These are phyloP conservation scores for Aspergillus awamori DNA, from an alignment of 2,329 filamentous ascomycete genomes.

Conservation along the genomic window DNA sequence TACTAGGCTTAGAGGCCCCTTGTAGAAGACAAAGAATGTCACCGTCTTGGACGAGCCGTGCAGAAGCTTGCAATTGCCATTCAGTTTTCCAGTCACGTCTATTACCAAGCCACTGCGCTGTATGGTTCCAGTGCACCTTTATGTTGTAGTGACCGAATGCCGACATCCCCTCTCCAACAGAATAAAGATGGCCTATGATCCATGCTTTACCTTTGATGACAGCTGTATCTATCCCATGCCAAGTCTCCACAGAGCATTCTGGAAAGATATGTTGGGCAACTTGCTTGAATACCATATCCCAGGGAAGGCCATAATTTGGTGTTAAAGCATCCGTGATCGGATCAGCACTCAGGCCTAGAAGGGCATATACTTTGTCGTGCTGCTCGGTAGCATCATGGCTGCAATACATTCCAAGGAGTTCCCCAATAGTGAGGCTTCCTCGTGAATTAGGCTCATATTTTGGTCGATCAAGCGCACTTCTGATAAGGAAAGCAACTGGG, in stretches of 20 bases:
- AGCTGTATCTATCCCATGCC: neutral
- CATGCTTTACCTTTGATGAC: neutral
- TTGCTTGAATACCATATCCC: neutral
- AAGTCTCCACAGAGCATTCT: neutral
- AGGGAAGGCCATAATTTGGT: neutral
- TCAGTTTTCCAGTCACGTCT: too few relatives aligned
- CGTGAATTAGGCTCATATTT: neutral
- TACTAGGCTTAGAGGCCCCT: neutral
- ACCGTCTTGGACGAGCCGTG: neutral
- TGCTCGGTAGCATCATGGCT: neutral
- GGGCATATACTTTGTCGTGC: neutral
- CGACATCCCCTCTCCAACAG: neutral
- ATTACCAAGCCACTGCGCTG: too few relatives aligned
- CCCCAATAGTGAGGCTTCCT: neutral
- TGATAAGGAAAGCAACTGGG: conserved; percentile 1
- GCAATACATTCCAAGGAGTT: neutral
- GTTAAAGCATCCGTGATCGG: neutral
- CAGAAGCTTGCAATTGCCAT: neutral
- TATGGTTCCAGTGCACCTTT: too few relatives aligned
- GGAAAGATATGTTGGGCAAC: neutral
- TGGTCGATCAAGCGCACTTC: neutral
- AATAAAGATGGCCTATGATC: neutral
- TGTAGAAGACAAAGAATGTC: neutral
- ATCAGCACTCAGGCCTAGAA: neutral
- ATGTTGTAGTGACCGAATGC: too few relatives aligned